Conservation (phyloP, 2,329 filamentous ascomycete genomes). For the Aspergillus persii region DNA sequence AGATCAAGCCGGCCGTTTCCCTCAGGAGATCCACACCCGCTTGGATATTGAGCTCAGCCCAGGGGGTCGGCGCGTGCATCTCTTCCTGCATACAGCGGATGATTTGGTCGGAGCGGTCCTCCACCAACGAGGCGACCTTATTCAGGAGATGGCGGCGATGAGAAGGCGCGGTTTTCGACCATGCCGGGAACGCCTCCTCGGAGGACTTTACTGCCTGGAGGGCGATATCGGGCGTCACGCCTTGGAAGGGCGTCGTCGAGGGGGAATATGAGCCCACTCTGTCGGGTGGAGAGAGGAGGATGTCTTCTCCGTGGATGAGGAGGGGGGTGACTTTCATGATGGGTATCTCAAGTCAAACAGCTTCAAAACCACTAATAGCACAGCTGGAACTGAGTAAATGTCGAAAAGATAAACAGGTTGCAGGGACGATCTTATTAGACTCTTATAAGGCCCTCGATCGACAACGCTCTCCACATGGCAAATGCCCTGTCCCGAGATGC, state of each 20-base stretch:
- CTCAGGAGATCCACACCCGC: not conserved
- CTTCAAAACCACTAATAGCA: not conserved
- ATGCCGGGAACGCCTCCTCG: slow-evolving; percentile 1
- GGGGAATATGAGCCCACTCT: not conserved
- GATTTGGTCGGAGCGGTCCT: not conserved
- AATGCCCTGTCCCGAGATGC: not conserved
- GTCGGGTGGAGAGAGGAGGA: not conserved
- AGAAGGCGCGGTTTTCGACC: not conserved
- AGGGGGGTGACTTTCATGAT: not conserved
- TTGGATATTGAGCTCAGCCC: slow-evolving; percentile 3
- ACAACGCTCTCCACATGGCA: not conserved
- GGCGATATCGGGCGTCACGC: slow-evolving; percentile 7
- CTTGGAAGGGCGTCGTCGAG: slow-evolving; percentile 2
- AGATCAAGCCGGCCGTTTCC: slow-evolving; percentile 15
- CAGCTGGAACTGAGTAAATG: no score
- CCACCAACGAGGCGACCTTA: not conserved
- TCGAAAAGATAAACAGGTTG: not conserved
- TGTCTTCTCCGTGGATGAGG: not conserved
- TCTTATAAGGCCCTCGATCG: not conserved
- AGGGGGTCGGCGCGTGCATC: slow-evolving; percentile 1
- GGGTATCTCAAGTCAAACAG: no score
- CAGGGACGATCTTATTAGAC: not conserved
- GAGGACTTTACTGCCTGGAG: slow-evolving; percentile 5
- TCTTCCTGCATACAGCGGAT: slow-evolving; percentile 4
- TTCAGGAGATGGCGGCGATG: not conserved